These are phyloP conservation scores for Excoecaria agallocha DNA, from an alignment of 345 rosid genomes.

Conservation along the genomic window DNA sequence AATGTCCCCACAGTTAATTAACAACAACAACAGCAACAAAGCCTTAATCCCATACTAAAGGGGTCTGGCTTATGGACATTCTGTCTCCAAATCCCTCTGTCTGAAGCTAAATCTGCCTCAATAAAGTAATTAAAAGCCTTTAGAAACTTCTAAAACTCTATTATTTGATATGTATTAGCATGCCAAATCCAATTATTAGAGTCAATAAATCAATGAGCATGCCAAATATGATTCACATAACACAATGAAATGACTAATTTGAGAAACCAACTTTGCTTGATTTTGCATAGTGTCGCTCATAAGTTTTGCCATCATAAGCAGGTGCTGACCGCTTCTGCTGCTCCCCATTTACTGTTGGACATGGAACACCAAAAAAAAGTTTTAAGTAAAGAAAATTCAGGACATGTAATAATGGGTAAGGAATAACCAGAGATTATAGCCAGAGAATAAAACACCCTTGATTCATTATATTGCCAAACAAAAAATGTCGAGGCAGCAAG, in stretches of 20 bases:
- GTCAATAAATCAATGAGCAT: not conserved
- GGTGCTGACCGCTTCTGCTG: constrained; percentile 48
- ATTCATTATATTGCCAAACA: not conserved
- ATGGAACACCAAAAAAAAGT: constrained; percentile 2
- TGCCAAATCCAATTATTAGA: too few relatives aligned
- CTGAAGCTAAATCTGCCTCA: too few relatives aligned
- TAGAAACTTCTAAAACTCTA: too few relatives aligned
- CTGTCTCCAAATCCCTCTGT: too few relatives aligned
- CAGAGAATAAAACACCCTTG: not conserved
- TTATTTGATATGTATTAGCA: too few relatives aligned
- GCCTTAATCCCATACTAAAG: too few relatives aligned
- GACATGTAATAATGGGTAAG: too few relatives aligned
- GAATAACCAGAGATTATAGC: constrained; percentile 1
- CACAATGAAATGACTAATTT: constrained; percentile 18
- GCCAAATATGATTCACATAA: constrained; percentile 3
- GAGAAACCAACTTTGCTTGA: constrained; percentile 64
- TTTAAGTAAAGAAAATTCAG: constrained; percentile 7
- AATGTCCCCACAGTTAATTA: not conserved
- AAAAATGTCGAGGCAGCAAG: too few relatives aligned
- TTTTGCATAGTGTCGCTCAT: constrained; percentile 50
- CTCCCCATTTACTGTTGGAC: constrained; percentile 40
- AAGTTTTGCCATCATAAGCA: constrained; percentile 61
- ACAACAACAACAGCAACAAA: not conserved
- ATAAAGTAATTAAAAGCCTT: too few relatives aligned
- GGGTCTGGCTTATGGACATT: too few relatives aligned